Base-by-base conservation (phyloP, 2,329 filamentous ascomycete genomes). In the Colletotrichum siamense region DNA sequence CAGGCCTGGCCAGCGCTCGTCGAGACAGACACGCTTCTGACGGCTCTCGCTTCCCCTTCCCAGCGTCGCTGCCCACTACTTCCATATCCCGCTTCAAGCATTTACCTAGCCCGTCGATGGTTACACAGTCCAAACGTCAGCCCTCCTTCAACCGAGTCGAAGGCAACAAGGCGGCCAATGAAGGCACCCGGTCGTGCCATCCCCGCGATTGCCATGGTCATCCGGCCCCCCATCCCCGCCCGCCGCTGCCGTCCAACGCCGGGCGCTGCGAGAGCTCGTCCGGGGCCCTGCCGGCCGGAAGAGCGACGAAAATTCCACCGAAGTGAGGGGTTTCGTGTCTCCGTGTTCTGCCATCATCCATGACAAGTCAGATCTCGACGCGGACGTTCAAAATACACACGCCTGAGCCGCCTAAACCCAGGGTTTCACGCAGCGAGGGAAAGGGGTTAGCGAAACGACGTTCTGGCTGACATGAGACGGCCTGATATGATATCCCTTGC, bases 401-500 rank as follows among this genome's bases (percentile, higher is more conserved):
- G 55, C 30, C 32, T 12, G 59, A 62, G 28, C 62, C 28, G 26
- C 32, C 32, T 71, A n/a, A 28, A n/a, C 10, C 59, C 16, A 52
- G n/a, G 24, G 44, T n/a, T 64, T 62, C 65, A 49, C 57, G 66
- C 64, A 39, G 3, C 18, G 12, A 52, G 44, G 10, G 44, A 52
- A 52, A 66, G 26, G 28, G 22, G 15, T 44, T 32, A 18, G 57
- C 57, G 34, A 44, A 73, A 15, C 73, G 57, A 52, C 32, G 26
- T 69, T 49, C 34, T 61, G 22, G 67, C 69, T 73, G 73, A 76
- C 73, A 76, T 61, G 63, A 72, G 26, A 59, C 63, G 36, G 22
- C 49, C 44, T 44, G 44, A 57, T 73, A 76, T 76, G 57, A 67
- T 59, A 73, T 76, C 57, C 63, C 63, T 69, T 76, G 44, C 73